Evolutionary conservation across 1,139 yeast genomes (phyloP), one percentile per base, ranked within the genome.

Genomic region (Diutina ranongensis): DNA sequence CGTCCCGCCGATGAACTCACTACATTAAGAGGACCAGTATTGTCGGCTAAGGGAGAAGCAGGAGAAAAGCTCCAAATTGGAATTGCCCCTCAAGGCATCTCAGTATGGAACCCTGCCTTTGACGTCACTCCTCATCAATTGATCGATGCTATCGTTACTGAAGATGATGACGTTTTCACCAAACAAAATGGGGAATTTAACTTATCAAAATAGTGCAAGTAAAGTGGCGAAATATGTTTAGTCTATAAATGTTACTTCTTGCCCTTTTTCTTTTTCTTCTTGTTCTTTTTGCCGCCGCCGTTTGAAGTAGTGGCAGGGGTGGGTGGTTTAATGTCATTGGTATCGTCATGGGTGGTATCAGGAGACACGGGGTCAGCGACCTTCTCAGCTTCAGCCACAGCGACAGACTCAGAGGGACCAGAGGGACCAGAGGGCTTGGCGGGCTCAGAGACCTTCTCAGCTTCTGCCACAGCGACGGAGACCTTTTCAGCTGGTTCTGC

Each of bases 31-130:
- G 97, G 97, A 18, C 87, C 51, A 58, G 67, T 47, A 32, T 52
- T 16, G 67, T 28, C 60, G 63, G 2, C 52, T 2, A 61, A 64
- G 22, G 68, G 68, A 1, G 49, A 46, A 3, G 59, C 65, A 2
- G 72, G 76, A 27, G 78, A 75, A 3, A 76, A 75, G 49, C 32
- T 55, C 4, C 66, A 68, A 31, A 84, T 87, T n/a, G 84, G 86
- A 31, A 75, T 85, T 48, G 95, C 96, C 0, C 94, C 97, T 2
- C 84, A 85, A 2, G 85, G 83, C 0, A 83, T 89, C 35, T 68
- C 73, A 2, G 95, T 87, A 1, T 92, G 97, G 97, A 92, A 92
- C 57, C 98, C 98, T 1, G 84, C 97, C 0, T 92, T 92, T 56
- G 98, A 92, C 59, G 89, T 92, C 12, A 87, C 97, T 7, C 95